phyloP scores from a whole-genome alignment of 768 basidiomycete species.

The Cystobasidiopsis lactophilus region DNA sequence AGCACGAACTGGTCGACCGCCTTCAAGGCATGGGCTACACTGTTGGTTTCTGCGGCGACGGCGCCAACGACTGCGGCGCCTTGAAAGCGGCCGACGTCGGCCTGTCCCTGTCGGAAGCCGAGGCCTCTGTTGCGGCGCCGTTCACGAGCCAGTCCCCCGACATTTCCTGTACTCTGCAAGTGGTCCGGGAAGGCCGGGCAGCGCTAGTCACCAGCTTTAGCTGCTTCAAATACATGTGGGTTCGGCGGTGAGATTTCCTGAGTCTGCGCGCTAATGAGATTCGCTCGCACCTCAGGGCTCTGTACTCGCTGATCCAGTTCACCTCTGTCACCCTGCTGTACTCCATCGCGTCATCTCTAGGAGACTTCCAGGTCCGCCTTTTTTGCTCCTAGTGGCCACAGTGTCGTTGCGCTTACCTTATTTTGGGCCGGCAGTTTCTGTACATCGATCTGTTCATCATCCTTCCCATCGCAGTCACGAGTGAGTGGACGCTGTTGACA shows the following conservation, averaged over 20 bases:
- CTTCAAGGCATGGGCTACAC: conserved; percentile 83
- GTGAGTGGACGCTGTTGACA: conserved; percentile 33
- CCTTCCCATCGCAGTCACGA: conserved; percentile 85
- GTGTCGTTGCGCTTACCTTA: not conserved
- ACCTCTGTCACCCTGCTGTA: conserved; percentile 91
- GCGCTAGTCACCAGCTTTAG: conserved; percentile 95
- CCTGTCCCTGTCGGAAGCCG: conserved; percentile 85
- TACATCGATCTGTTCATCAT: conserved; percentile 98
- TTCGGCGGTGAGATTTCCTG: conserved; percentile 3
- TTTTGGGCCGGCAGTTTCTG: conserved; percentile 40
- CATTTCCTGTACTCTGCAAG: conserved; percentile 83
- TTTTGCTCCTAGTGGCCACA: not conserved
- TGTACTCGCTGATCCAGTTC: conserved; percentile 97
- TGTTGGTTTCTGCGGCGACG: conserved; percentile 95
- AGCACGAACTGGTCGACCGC: conserved; percentile 91
- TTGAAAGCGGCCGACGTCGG: conserved; percentile 97
- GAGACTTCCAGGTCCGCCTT: conserved; percentile 67
- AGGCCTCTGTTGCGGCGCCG: conserved; percentile 93
- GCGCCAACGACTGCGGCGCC: conserved; percentile 95
- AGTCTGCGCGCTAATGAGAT: not conserved
- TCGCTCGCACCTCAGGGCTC: conserved; percentile 40
- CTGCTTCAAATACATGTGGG: conserved; percentile 99
- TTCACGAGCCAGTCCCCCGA: conserved; percentile 87
- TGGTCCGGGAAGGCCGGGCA: conserved; percentile 75
- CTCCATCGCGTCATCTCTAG: conserved; percentile 84